phyloP scores from a whole-genome alignment of 306 rosid species.

The Dalbergia cochinchinensis region DNA sequence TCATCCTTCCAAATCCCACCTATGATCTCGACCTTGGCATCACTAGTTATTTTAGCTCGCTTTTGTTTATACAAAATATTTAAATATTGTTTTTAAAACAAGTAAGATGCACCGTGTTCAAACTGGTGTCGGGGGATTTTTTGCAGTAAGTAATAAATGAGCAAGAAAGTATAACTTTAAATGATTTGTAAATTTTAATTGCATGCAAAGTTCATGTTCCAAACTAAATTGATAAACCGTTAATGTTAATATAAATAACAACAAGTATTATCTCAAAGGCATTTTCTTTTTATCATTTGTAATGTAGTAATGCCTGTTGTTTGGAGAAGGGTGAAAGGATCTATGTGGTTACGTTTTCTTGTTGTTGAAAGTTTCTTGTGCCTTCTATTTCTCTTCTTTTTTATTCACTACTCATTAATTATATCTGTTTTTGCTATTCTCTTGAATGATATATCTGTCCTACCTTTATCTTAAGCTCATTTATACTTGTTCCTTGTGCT shows the following conservation, averaged over 20 bases:
- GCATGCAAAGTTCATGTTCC: conserved; percentile 15
- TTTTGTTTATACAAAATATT: conserved; percentile 10
- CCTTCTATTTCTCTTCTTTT: conserved; percentile 4
- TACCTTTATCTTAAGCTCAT: conserved; percentile 18
- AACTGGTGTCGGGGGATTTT: conserved; percentile 1
- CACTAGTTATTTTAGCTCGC: background rate
- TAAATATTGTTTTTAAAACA: conserved; percentile 19
- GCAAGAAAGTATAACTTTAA: background rate
- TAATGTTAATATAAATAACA: background rate
- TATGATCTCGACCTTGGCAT: background rate
- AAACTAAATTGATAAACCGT: conserved; percentile 37
- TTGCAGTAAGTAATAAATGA: conserved; percentile 4
- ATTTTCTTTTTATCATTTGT: conserved; percentile 11
- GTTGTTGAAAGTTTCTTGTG: conserved; percentile 67
- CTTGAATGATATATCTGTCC: background rate
- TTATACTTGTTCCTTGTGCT: conserved; percentile 7
- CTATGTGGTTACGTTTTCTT: conserved; percentile 84
- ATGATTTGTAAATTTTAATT: conserved; percentile 12
- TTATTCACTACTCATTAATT: background rate
- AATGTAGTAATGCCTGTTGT: conserved; percentile 84
- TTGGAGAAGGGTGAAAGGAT: conserved; percentile 69
- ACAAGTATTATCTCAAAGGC: conserved; percentile 9
- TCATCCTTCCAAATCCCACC: background rate
- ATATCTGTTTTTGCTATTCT: conserved; percentile 7
- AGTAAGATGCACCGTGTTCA: conserved; percentile 14